These are phyloP conservation scores for Brettanomyces sp. DNA, from an alignment of 805 yeast genomes.

Conservation along the genomic window DNA sequence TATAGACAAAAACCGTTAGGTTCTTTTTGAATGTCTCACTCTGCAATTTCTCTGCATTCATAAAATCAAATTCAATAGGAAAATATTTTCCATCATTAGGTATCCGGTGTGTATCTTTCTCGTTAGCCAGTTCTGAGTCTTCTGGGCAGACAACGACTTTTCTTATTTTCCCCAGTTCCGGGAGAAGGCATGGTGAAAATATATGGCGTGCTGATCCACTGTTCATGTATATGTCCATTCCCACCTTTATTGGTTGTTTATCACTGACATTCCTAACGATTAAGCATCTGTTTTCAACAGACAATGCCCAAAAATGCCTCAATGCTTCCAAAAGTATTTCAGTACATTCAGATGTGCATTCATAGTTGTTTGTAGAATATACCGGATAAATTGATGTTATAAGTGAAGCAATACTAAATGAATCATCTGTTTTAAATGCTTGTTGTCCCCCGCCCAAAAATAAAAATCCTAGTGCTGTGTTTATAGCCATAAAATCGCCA, in stretches of 20 bases:
- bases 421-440: constrained; percentile 52
- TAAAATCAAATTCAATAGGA: constrained; percentile 29
- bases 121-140: neutral
- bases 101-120: constrained; percentile 8
- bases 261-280: constrained; percentile 62
- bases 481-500: constrained; percentile 70
- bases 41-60: constrained; percentile 29
- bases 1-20: constrained; percentile 43
- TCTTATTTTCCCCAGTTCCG: constrained; percentile 42
- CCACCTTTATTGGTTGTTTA: constrained; percentile 42
- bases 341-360: constrained; percentile 17
- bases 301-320: constrained; percentile 83
- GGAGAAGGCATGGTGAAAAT: constrained; percentile 61
- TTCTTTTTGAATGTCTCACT: constrained; percentile 31
- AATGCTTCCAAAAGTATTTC: constrained; percentile 71
- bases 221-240: constrained; percentile 25
- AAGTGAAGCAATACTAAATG: constrained; percentile 59
- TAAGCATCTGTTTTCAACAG: constrained; percentile 76
- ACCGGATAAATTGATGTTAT: constrained; percentile 73
- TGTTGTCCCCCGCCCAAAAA: constrained; percentile 91
- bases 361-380: constrained; percentile 36
- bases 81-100: constrained; percentile 34
- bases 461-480: constrained; percentile 77
- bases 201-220: constrained; percentile 28
- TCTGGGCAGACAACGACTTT: constrained; percentile 35